Evolutionary conservation across 768 basidiomycete genomes (phyloP).

Genomic region (Naematelia aurantialba): DNA sequence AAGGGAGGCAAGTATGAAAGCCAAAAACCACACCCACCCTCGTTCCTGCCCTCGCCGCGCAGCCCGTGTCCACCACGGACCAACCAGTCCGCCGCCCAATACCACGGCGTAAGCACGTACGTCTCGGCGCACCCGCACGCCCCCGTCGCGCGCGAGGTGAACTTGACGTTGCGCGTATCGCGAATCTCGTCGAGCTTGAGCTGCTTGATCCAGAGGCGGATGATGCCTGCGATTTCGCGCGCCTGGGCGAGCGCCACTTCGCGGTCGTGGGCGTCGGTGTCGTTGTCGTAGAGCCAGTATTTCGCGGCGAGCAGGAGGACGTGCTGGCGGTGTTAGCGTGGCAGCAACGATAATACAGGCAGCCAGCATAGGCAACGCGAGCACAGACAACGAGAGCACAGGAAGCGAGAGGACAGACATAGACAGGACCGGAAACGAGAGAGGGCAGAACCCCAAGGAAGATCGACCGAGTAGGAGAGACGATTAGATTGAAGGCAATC

Average conservation of each 20-base stretch:
- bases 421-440: too few species aligned
- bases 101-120: constrained; percentile 18
- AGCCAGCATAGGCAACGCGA: not conserved
- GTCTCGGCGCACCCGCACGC: constrained; percentile 19
- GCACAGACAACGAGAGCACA: not conserved
- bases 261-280: constrained; percentile 11
- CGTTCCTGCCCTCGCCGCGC: constrained; percentile 6
- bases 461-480: too few species aligned
- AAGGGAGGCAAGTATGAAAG: too few species aligned
- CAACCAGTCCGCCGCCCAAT: constrained; percentile 17
- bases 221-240: constrained; percentile 8
- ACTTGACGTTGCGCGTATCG: not conserved
- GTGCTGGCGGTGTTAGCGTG: constrained; percentile 10
- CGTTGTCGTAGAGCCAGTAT: constrained; percentile 15
- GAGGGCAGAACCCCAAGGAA: too few species aligned
- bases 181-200: constrained; percentile 1
- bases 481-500: too few species aligned
- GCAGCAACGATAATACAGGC: not conserved
- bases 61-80: constrained; percentile 12
- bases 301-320: constrained; percentile 7
- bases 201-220: constrained; percentile 14
- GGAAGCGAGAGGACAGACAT: not conserved
- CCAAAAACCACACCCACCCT: constrained; percentile 8
- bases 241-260: not conserved
- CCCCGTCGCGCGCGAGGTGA: not conserved